Evolutionary conservation across 1,284 basidiomycete genomes (phyloP).

Genomic region (Leccinum holopus): DNA sequence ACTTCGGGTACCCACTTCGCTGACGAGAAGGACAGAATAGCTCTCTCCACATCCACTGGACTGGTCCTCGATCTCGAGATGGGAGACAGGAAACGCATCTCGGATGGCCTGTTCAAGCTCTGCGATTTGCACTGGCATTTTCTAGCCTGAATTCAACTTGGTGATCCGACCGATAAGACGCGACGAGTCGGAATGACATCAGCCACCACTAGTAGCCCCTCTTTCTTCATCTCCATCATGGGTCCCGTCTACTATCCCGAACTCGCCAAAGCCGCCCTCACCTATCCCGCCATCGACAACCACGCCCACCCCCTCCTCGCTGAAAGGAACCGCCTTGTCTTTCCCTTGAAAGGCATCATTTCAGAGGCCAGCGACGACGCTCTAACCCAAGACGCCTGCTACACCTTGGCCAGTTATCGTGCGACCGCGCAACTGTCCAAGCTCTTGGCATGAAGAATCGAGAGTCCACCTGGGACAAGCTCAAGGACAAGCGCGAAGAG

Average conservation of each 20-base stretch:
- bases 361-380: constrained; percentile 61
- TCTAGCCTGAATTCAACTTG: neutral
- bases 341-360: constrained; percentile 61
- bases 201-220: constrained; percentile 6
- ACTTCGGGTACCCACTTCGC: constrained; percentile 49
- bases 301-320: constrained; percentile 71
- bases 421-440: constrained; percentile 54
- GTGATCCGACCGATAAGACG: constrained; percentile 13
- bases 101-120: constrained; percentile 63
- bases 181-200: neutral
- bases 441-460: constrained; percentile 42
- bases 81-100: constrained; percentile 54
- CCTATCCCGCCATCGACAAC: constrained; percentile 63
- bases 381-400: constrained; percentile 45
- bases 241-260: constrained; percentile 35
- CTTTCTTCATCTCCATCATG: constrained; percentile 10
- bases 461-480: constrained; percentile 53
- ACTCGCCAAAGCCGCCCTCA: constrained; percentile 30
- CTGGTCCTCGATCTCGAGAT: constrained; percentile 70
- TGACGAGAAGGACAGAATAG: constrained; percentile 72
- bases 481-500: constrained; percentile 47
- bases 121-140: constrained; percentile 59
- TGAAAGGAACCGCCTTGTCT: constrained; percentile 41
- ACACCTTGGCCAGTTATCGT: constrained; percentile 58
- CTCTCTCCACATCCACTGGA: constrained; percentile 78